A percentile compares a stretch with the other conserved stretches of the same genome.
Conservation (phyloP, 1,139 yeast species). For the Yarrowia galli region DNA sequence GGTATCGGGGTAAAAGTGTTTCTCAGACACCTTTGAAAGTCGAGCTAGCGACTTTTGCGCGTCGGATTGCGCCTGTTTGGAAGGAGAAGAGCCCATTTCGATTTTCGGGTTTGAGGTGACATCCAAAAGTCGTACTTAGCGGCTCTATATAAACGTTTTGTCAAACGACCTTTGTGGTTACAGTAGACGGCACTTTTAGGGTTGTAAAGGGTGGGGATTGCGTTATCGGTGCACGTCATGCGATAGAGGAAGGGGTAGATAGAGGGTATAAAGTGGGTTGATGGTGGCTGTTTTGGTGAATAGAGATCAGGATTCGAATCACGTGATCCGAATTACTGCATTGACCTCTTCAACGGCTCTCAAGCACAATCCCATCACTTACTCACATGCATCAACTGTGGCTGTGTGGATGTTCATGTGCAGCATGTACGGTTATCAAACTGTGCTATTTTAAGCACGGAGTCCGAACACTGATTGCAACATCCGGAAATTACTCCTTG, state of each 20-base stretch:
- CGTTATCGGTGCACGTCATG: conserved; percentile 35
- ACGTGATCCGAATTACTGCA: too few relatives aligned
- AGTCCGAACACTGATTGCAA: not conserved
- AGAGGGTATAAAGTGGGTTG: not conserved
- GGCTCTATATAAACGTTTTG: not conserved
- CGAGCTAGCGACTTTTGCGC: conserved; percentile 24
- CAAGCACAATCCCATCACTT: not conserved
- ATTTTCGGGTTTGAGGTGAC: not conserved
- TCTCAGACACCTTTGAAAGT: conserved; percentile 28
- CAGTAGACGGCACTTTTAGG: conserved; percentile 13
- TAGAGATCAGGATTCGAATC: too few relatives aligned
- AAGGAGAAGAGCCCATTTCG: conserved; percentile 18
- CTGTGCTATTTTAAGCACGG: conserved; percentile 18
- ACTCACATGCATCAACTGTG: not conserved
- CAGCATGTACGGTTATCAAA: too few relatives aligned
- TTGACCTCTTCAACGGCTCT: not conserved
- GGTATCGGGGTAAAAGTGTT: conserved; percentile 17
- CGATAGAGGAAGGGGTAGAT: not conserved
- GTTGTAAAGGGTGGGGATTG: conserved; percentile 36
- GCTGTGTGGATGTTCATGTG: conserved; percentile 18
- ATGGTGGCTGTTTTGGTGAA: not conserved
- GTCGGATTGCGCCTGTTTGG: conserved; percentile 22
- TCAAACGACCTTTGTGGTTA: conserved; percentile 9
- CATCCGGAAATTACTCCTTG: conserved; percentile 8
- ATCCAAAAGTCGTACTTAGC: not conserved